These are phyloP conservation scores for Scolecobasidium constrictum DNA, from an alignment of 2,329 filamentous ascomycete species.

Conservation along the genomic window DNA sequence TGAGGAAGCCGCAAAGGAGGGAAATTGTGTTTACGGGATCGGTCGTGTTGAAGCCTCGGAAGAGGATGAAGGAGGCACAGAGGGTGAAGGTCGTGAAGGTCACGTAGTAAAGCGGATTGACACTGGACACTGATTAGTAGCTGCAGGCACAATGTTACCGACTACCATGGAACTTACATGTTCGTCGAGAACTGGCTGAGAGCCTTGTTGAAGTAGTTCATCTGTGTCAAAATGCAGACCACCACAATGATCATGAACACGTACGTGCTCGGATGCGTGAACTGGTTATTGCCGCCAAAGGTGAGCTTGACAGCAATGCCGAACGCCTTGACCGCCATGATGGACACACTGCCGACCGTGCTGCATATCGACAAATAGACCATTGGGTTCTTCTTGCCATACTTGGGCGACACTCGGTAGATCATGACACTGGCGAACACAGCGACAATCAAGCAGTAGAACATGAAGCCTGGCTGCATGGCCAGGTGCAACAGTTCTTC, in stretches of 20 bases:
- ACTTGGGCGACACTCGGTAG: conserved; percentile 77
- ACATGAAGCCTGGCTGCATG: conserved; percentile 79
- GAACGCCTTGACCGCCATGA: conserved; percentile 99
- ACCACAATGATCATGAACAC: conserved; percentile 89
- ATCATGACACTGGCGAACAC: conserved; percentile 91
- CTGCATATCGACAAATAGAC: conserved; percentile 98
- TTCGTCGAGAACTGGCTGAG: conserved; percentile 93
- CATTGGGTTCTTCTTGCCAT: conserved; percentile 91
- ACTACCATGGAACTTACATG: conserved; percentile 57
- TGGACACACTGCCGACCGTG: conserved; percentile 89
- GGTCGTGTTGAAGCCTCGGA: conserved; percentile 90
- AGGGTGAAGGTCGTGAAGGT: conserved; percentile 94
- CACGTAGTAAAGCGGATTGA: conserved; percentile 94
- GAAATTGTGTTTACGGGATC: conserved; percentile 88
- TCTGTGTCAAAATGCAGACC: conserved; percentile 94
- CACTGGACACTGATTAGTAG: conserved; percentile 39
- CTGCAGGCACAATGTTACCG: too few species aligned
- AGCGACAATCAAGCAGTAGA: conserved; percentile 72
- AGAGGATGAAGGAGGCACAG: conserved; percentile 90
- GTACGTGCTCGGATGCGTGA: conserved; percentile 88
- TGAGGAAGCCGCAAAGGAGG: conserved; percentile 81
- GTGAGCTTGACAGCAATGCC: conserved; percentile 96
- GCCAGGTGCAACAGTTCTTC: conserved; percentile 88
- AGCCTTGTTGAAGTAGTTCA: conserved; percentile 99
- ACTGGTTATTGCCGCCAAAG: conserved; percentile 87